Conservation (phyloP, 305 asterid species). For the Andrographis paniculata region DNA sequence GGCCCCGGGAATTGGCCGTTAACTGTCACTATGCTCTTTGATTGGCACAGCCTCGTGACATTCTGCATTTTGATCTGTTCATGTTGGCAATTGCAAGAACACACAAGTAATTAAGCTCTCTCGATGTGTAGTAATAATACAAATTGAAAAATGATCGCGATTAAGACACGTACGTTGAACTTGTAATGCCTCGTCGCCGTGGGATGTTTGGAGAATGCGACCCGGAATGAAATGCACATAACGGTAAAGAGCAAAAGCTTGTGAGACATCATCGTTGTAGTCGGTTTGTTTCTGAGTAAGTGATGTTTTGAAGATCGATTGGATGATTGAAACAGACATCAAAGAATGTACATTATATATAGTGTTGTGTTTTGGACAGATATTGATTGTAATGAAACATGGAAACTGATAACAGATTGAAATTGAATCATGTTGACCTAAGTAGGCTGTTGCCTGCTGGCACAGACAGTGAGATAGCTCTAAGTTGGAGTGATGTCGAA, state of each 20-base stretch:
- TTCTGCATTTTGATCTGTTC: conserved; percentile 6
- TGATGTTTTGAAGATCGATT: no score
- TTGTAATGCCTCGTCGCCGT: not conserved
- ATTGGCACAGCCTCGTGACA: conserved; percentile 3
- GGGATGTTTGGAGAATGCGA: not conserved
- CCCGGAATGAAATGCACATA: not conserved
- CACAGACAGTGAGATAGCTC: no score
- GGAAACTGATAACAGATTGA: not conserved
- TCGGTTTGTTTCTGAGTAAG: no score
- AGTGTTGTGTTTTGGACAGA: not conserved
- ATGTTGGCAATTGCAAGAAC: not conserved
- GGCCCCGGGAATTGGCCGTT: conserved; percentile 8
- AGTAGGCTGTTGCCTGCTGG: not conserved
- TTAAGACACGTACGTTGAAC: not conserved
- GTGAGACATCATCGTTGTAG: not conserved
- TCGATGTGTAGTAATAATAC: not conserved
- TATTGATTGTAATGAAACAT: not conserved
- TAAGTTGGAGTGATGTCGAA: conserved; percentile 5
- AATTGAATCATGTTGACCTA: no score
- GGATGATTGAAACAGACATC: no score
- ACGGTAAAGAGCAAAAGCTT: not conserved
- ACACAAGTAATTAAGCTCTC: not conserved
- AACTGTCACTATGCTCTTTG: conserved; percentile 7
- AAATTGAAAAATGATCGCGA: not conserved
- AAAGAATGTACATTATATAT: no score